Percentiles rank a stretch among this genome's conserved stretches.
Evolutionary conservation across 2,329 filamentous ascomycete species (phyloP).

Genomic region (Botrytis medusae): DNA sequence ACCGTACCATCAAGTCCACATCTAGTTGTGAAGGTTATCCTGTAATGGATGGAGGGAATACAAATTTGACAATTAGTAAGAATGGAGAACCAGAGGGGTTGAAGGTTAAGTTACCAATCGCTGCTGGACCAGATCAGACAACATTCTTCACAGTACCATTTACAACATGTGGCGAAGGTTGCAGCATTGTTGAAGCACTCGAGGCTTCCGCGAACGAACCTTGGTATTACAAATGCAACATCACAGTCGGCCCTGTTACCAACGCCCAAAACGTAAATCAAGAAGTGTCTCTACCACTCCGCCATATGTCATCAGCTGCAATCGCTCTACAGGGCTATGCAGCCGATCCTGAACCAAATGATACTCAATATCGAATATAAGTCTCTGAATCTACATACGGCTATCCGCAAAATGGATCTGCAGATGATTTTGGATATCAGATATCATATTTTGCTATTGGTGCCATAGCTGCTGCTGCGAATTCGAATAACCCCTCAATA

Average conservation of each 20-base stretch:
- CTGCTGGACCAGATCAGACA: not conserved
- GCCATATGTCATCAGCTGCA: not conserved
- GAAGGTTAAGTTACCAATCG: not conserved
- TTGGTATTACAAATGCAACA: constrained; percentile 23
- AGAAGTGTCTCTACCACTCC: not conserved
- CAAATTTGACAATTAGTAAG: not conserved
- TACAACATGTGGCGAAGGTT: constrained; percentile 19
- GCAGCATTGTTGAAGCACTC: constrained; percentile 38
- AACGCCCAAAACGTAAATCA: not conserved
- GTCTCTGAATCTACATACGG: not conserved
- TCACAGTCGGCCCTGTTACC: constrained; percentile 26
- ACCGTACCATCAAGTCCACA: not conserved
- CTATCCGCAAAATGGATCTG: not conserved
- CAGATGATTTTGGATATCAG: not conserved
- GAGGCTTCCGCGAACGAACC: constrained; percentile 36
- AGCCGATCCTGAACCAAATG: not conserved
- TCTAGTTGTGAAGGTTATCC: not conserved
- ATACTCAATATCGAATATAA: not conserved
- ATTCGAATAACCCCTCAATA: not conserved
- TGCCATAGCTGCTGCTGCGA: not conserved
- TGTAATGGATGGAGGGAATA: not conserved
- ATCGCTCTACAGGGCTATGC: not conserved
- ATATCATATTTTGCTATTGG: not conserved
- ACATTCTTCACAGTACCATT: not conserved
- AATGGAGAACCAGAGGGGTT: not conserved